These are phyloP conservation scores for Nigrospora oryzae DNA, from an alignment of 2,329 filamentous ascomycete species.

Conservation along the genomic window DNA sequence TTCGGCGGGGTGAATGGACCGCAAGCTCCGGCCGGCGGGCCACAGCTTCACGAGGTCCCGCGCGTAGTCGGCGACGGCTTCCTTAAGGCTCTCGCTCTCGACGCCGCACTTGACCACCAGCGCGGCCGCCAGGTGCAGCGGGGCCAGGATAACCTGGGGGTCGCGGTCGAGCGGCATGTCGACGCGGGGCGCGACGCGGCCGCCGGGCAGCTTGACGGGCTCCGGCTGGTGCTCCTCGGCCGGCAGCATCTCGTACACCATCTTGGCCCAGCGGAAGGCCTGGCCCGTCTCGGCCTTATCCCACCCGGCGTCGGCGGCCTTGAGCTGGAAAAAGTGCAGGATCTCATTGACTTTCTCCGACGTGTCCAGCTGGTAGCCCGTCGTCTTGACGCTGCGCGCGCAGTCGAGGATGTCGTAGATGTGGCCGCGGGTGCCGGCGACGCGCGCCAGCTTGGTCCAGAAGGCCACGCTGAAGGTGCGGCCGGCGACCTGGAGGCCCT, in stretches of 20 bases:
- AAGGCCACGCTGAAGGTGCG: slow-evolving; percentile 25
- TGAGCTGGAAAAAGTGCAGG: slow-evolving; percentile 29
- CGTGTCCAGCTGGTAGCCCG: slow-evolving; percentile 32
- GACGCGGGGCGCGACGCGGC: slow-evolving; percentile 4
- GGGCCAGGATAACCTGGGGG: slow-evolving; percentile 31
- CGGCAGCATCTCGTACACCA: slow-evolving; percentile 41
- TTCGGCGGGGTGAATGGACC: slow-evolving; percentile 24
- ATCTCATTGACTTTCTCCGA: slow-evolving; percentile 31
- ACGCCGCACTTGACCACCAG: slow-evolving; percentile 24
- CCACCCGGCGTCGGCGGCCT: slow-evolving; percentile 29
- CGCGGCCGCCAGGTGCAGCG: slow-evolving; percentile 34
- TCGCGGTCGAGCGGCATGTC: slow-evolving; percentile 26
- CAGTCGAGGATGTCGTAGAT: slow-evolving; percentile 40
- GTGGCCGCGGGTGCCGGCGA: slow-evolving; percentile 29
- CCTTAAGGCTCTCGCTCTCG: slow-evolving; percentile 17
- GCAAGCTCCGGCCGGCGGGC: slow-evolving; percentile 28
- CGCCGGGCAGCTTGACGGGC: slow-evolving; percentile 5
- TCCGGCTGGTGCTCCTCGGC: slow-evolving; percentile 26
- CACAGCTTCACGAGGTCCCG: slow-evolving; percentile 28
- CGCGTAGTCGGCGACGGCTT: slow-evolving; percentile 27
- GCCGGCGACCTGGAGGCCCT: slow-evolving; percentile 36
- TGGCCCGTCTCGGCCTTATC: slow-evolving; percentile 25
- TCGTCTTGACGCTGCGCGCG: slow-evolving; percentile 35
- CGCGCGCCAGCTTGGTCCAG: slow-evolving; percentile 30
- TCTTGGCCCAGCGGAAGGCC: slow-evolving; percentile 35